Base-by-base conservation (phyloP, 129 eudicot genomes). In the Pittosporum tobira region DNA sequence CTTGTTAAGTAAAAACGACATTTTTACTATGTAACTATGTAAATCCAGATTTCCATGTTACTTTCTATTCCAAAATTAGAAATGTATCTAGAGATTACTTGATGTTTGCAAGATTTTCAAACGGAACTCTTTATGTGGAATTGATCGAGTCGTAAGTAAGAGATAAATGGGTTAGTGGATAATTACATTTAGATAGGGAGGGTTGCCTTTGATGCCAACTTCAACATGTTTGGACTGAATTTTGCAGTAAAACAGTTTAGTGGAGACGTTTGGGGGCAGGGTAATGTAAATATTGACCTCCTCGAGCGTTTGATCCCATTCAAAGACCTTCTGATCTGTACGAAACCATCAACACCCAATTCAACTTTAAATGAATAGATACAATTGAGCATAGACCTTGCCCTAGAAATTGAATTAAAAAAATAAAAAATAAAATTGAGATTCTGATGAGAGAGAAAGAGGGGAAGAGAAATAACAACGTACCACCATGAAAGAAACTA, bases 281-380 rank as follows among this genome's bases (percentile, higher is more conserved):
- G 50, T 67, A 43, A 91, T 87, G 81, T 87, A 87, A 68, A 91
- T 81, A 51, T 91, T 91, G 48, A 91, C 94, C 76, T 91, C 99
- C 23, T 91, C 96, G 49, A 91, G 78, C 24, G 99, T 91, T 77
- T 86, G 99, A 51, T 91, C 99, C 96, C 96, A 87, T 40, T 91
- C 96, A 29, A 91, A 91, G 16, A 91, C 94, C 71, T 87, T 83
- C 79, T 83, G 90, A 75, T 79, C 99, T 87, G 75, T 20, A 74
- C 20, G 25, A 40, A 27, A 5, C 25, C 48, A 42, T 43, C 21
- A 47, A 25, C 2, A 25, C 60, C 0, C 40, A 64, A 53, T 51
- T 18, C 16, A 40, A 23, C 21, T 31, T 2, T 30, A 20, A 21
- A 5, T n/a, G 14, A 20, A 47, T 19, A 1, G 51, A 23, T n/a